Conservation (phyloP, 148 eudicot genomes). For the Fagopyrum homotropicum region DNA sequence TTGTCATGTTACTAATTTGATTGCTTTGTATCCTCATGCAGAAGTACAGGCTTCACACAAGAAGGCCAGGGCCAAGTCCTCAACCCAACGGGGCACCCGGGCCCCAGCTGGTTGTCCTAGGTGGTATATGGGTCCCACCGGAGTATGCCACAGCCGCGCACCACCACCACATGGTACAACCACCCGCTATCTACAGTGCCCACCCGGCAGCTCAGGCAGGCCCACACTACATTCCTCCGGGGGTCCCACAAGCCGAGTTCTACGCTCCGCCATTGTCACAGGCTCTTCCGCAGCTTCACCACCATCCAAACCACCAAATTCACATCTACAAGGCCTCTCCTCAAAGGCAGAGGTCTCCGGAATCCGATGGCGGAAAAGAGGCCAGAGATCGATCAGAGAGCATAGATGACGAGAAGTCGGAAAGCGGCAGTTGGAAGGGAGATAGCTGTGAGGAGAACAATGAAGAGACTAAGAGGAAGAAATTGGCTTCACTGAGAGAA, state of each 20-base stretch:
- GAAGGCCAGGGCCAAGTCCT: constrained; percentile 92
- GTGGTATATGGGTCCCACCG: constrained; percentile 97
- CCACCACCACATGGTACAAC: constrained; percentile 49
- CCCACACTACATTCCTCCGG: constrained; percentile 40
- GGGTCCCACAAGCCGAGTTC: constrained; percentile 64
- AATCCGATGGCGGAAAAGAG: constrained; percentile 42
- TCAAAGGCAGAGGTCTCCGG: constrained; percentile 58
- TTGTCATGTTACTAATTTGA: neutral
- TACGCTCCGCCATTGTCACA: constrained; percentile 36
- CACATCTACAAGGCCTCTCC: constrained; percentile 52
- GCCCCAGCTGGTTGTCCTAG: constrained; percentile 79
- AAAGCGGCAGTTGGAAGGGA: constrained; percentile 79
- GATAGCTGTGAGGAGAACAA: constrained; percentile 47
- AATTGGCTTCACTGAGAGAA: constrained; percentile 23
- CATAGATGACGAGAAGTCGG: constrained; percentile 84
- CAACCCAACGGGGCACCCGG: constrained; percentile 46
- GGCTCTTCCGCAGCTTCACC: constrained; percentile 11
- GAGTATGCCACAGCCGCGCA: constrained; percentile 61
- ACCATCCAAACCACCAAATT: constrained; percentile 40
- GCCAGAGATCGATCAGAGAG: constrained; percentile 74
- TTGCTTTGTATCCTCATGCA: constrained; percentile 22
- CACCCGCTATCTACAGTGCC: constrained; percentile 53
- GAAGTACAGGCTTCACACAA: constrained; percentile 97
- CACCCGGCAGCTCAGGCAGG: constrained; percentile 56
- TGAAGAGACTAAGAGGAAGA: constrained; percentile 46